A percentile compares a stretch with the other conserved stretches of the same genome.
phyloP scores from a whole-genome alignment of 306 rosid species.

The Cucurbita pepo region DNA sequence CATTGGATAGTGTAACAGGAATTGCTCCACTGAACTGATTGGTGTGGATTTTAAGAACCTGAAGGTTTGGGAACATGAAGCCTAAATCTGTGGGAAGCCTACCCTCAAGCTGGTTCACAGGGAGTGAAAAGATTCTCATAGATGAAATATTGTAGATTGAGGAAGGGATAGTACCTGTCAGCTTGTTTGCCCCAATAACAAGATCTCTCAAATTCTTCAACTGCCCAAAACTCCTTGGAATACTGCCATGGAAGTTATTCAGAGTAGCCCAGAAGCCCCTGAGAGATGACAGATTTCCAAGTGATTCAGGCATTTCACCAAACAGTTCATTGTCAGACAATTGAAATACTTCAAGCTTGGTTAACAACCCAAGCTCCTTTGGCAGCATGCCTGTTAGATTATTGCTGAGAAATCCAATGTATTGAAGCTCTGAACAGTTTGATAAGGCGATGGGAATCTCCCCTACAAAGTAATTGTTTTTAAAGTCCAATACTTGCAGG shows the following conservation, averaged over 20 bases:
- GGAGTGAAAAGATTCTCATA: not conserved
- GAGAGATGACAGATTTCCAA: slow-evolving; percentile 15
- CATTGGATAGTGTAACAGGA: slow-evolving; percentile 10
- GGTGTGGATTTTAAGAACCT: not conserved
- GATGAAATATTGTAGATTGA: slow-evolving; percentile 16
- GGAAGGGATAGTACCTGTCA: slow-evolving; percentile 14
- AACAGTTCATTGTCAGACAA: not conserved
- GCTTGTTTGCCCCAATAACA: not conserved
- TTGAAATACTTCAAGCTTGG: not conserved
- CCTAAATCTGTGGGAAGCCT: slow-evolving; percentile 12
- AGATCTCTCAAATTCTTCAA: not conserved
- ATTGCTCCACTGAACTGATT: slow-evolving; percentile 12
- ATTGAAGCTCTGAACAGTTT: slow-evolving; percentile 6
- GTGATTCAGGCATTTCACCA: slow-evolving; percentile 11
- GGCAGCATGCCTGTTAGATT: slow-evolving; percentile 2
- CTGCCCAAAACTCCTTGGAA: slow-evolving; percentile 13
- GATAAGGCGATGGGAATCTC: slow-evolving; percentile 1
- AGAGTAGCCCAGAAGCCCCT: not conserved
- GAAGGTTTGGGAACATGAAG: slow-evolving; percentile 9
- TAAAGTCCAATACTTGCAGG: not conserved
- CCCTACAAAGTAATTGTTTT: slow-evolving; percentile 9
- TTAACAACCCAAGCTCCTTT: not conserved
- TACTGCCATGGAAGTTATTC: slow-evolving; percentile 10
- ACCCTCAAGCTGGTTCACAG: slow-evolving; percentile 8
- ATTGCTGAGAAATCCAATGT: not conserved